Conservation (phyloP, 495 filamentous ascomycete species). For the Pyronema domesticum region DNA sequence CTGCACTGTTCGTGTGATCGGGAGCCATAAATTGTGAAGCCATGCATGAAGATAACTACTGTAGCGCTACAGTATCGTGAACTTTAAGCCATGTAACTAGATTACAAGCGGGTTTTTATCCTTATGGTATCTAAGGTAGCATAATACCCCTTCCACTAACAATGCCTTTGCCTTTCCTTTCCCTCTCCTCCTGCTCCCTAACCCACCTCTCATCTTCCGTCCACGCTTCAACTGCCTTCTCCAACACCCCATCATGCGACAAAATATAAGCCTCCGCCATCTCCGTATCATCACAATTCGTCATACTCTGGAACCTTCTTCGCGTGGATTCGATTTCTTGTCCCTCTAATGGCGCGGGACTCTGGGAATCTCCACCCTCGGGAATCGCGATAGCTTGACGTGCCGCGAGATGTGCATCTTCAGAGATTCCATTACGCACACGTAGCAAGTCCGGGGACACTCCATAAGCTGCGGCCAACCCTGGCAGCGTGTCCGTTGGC, state of each 20-base stretch:
- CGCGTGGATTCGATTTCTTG: conserved; percentile 50
- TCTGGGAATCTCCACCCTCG: conserved; percentile 41
- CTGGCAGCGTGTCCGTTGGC: conserved; percentile 40
- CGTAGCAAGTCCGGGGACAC: conserved; percentile 40
- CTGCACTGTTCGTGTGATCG: no score
- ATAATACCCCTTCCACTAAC: no score
- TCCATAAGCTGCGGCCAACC: conserved; percentile 48
- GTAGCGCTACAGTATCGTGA: no score
- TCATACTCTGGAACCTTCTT: conserved; percentile 33
- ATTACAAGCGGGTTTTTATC: no score
- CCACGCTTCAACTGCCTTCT: conserved; percentile 40
- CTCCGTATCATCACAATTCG: conserved; percentile 28
- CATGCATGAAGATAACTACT: no score
- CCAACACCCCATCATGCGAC: conserved; percentile 45
- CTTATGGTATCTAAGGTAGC: no score
- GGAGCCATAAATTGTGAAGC: no score
- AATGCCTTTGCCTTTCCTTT: background rate
- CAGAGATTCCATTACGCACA: conserved; percentile 42
- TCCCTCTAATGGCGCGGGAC: conserved; percentile 45
- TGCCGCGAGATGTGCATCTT: conserved; percentile 46
- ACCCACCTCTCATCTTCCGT: conserved; percentile 57
- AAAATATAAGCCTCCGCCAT: conserved; percentile 52
- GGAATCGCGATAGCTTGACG: conserved; percentile 52
- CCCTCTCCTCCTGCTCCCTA: background rate
- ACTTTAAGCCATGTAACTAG: no score